A percentile compares a stretch with the other conserved stretches of the same genome.
phyloP scores from a whole-genome alignment of 176 grass and related monocot species.

The Zea luxurians region DNA sequence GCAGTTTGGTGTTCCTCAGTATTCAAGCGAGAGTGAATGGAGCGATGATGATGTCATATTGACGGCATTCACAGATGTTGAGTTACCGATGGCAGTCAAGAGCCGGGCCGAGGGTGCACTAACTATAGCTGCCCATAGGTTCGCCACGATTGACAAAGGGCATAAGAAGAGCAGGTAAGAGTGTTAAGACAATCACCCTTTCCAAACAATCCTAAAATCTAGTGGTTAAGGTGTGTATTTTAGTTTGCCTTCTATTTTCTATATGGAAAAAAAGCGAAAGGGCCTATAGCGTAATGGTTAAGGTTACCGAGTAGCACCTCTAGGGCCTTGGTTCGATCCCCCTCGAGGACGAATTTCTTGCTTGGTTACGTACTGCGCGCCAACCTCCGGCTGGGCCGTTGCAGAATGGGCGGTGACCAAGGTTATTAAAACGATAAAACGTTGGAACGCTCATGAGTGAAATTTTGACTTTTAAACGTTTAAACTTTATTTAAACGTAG shows the following conservation, averaged over 20 bases:
- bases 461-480: too few species aligned
- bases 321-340: too few species aligned
- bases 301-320: too few species aligned
- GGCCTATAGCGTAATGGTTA: too few species aligned
- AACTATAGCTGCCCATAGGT: slow-evolving; percentile 59
- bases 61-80: slow-evolving; percentile 49
- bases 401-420: too few species aligned
- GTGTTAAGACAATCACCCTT: slow-evolving; percentile 12
- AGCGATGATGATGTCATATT: slow-evolving; percentile 62
- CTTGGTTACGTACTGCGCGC: too few species aligned
- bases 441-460: too few species aligned
- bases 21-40: slow-evolving; percentile 72
- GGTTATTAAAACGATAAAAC: too few species aligned
- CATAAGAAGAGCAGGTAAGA: slow-evolving; percentile 56
- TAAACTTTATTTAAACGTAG: too few species aligned
- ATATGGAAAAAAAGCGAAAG: too few species aligned
- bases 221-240: background rate
- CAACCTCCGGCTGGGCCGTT: too few species aligned
- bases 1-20: slow-evolving; percentile 31
- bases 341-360: too few species aligned
- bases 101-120: slow-evolving; percentile 54
- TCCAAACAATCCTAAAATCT: slow-evolving; percentile 22
- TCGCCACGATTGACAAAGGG: slow-evolving; percentile 44
- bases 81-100: slow-evolving; percentile 50
- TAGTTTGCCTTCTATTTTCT: background rate